Evolutionary conservation across 1,284 basidiomycete genomes (phyloP), one percentile per base, ranked within the genome.

Genomic region (Ganoderma lucidum): DNA sequence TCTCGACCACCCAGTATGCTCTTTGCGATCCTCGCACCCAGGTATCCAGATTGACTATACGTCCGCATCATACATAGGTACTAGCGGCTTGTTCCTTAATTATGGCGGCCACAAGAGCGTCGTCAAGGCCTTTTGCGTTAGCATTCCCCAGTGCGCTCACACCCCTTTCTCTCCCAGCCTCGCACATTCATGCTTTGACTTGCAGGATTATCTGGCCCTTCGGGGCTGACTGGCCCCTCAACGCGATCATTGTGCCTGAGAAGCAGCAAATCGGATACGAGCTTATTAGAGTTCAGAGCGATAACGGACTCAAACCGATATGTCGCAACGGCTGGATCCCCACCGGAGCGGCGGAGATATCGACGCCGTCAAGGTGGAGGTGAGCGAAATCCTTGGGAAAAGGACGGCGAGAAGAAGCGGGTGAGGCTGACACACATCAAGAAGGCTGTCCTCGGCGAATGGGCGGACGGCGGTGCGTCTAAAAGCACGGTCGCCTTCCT

Each of bases 231-330:
- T 76, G 78, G 61, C 75, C 75, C 15, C 15, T 53, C 2, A 77
- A 75, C 64, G 75, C 76, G 28, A 62, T 75, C 6, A 62, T 73
- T 61, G 51, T 76, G 14, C 63, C 70, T 0, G 66, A 73, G 15
- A 35, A n/a, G 14, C 32, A n/a, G 10, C 23, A 35, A 15, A 70
- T 77, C 17, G 77, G 74, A 2, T 78, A 78, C 67, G 78, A 79
- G 73, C 71, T 79, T 2, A 55, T 77, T 61, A 76, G 78, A 64
- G 74, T 75, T 10, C 75, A 77, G 30, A 73, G 35, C 12, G 77
- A 75, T 5, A 45, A 73, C n/a, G 77, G 75, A 5, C 64, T 76
- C 15, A 69, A 73, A 64, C 70, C 67, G 23, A 65, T 75, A 56
- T 69, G 67, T 35, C 71, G 75, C 28, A 73, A 68, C n/a, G 73